phyloP scores from a whole-genome alignment of 1,284 basidiomycete species.

The Trichosporon sp. region DNA sequence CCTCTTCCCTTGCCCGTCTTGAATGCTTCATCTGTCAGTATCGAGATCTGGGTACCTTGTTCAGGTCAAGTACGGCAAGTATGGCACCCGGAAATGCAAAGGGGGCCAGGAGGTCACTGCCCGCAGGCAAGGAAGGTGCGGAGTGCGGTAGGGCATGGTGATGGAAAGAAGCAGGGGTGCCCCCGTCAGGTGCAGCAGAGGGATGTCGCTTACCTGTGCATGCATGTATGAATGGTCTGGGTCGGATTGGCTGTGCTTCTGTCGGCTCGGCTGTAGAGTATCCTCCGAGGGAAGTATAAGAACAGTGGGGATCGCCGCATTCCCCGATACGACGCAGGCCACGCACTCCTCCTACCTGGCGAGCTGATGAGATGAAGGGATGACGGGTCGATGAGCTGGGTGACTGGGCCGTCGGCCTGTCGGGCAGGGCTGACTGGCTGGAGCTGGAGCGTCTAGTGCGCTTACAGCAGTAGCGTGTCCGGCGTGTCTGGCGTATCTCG shows the following conservation, averaged over 20 bases:
- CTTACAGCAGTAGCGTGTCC: not conserved
- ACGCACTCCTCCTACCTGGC: constrained; percentile 5
- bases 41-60: not conserved
- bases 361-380: not conserved
- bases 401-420: not conserved
- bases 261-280: constrained; percentile 10
- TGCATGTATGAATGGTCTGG: not conserved
- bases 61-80: not conserved
- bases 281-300: constrained; percentile 12
- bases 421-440: not conserved
- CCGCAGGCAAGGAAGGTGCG: not conserved
- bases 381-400: not conserved
- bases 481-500: constrained; percentile 3
- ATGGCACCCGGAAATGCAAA: not conserved
- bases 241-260: not conserved
- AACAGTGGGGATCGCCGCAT: constrained; percentile 19
- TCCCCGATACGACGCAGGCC: constrained; percentile 4
- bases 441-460: not conserved
- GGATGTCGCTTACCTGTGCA: too few species aligned
- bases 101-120: too few species aligned
- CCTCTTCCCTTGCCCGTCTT: too few species aligned
- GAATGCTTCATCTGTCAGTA: too few species aligned
- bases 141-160: not conserved
- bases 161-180: too few species aligned
- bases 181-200: not conserved